These are phyloP conservation scores for Piedraia hortae DNA, from an alignment of 2,329 filamentous ascomycete genomes.

Conservation along the genomic window DNA sequence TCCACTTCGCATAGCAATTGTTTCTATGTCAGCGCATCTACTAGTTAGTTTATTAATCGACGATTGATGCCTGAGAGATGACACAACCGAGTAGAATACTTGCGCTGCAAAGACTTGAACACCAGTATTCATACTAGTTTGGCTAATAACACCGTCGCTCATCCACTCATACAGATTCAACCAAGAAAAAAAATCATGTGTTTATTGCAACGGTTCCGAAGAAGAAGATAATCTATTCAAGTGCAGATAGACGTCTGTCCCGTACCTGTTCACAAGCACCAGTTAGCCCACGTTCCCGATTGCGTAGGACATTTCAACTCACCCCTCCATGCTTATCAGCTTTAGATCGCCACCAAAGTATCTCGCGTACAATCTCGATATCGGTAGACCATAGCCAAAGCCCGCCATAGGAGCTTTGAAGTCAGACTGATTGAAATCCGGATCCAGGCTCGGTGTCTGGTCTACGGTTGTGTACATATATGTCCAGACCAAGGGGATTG, in stretches of 20 bases:
- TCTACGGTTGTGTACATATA: slow-evolving; percentile 99
- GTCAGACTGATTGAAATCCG: slow-evolving; percentile 95
- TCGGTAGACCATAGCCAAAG: slow-evolving; percentile 91
- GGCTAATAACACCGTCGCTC: too few relatives aligned
- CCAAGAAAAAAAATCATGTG: too few relatives aligned
- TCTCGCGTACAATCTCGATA: slow-evolving; percentile 74
- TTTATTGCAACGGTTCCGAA: slow-evolving; percentile 90
- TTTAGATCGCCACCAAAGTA: slow-evolving; percentile 97
- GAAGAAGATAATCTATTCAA: slow-evolving; percentile 86
- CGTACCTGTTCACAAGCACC: slow-evolving; percentile 37
- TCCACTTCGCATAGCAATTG: too few relatives aligned
- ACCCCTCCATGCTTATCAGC: slow-evolving; percentile 98
- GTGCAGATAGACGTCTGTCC: slow-evolving; percentile 94
- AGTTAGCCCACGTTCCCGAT: slow-evolving; percentile 1
- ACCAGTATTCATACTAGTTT: too few relatives aligned
- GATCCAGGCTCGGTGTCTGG: slow-evolving; percentile 76
- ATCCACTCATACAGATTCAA: too few relatives aligned
- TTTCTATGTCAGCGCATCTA: too few relatives aligned
- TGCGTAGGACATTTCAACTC: slow-evolving; percentile 26
- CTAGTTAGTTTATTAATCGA: too few relatives aligned
- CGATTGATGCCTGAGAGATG: too few relatives aligned
- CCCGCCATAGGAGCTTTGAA: slow-evolving; percentile 99
- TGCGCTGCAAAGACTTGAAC: too few relatives aligned
- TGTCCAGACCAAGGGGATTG: slow-evolving; percentile 96
- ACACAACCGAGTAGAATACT: too few relatives aligned